phyloP scores from a whole-genome alignment of 164 flowering plant genomes.

The grape (Vitis vinifera) region ASM3070453v1 NC_081820.1:18818001-18818500 shows the following conservation, averaged over 20 bases:
- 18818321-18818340: conserved; percentile 55
- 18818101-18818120: conserved; percentile 73
- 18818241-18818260: background rate
- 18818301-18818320: conserved; percentile 57
- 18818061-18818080: conserved; percentile 79
- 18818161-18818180: background rate
- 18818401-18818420: background rate
- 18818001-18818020: background rate
- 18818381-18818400: background rate
- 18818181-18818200: background rate
- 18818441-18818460: too few species aligned
- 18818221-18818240: background rate
- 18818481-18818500: too few species aligned
- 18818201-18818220: too few species aligned
- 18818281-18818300: conserved; percentile 44
- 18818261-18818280: conserved; percentile 48
- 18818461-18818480: too few species aligned
- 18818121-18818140: conserved; percentile 82
- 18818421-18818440: background rate
- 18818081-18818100: conserved; percentile 84
- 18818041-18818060: background rate
- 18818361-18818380: background rate
- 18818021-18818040: too few species aligned
- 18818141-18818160: conserved; percentile 9
- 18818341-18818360: conserved; percentile 45